A percentile compares a stretch with the other conserved stretches of the same genome.
Evolutionary conservation across 2,329 filamentous ascomycete species (phyloP).

Genomic region (Fusarium brevicatenulatum): DNA sequence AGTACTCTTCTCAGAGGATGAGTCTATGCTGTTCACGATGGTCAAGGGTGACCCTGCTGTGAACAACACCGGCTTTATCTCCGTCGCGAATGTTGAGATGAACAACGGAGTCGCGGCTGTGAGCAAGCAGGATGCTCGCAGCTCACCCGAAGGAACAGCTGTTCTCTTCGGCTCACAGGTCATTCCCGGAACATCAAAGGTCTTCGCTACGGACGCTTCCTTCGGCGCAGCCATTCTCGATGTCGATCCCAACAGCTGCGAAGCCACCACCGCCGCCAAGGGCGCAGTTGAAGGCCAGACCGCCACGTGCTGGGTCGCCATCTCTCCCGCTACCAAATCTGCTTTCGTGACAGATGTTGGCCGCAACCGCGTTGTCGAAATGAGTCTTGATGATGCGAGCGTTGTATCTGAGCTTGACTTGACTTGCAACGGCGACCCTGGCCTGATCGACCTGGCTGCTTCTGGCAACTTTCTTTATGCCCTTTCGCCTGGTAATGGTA

Average conservation of each 20-base stretch:
- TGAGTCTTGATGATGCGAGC: constrained; percentile 60
- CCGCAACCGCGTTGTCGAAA: constrained; percentile 64
- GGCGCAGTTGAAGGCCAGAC: constrained; percentile 60
- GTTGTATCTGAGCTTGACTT: constrained; percentile 57
- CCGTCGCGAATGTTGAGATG: constrained; percentile 57
- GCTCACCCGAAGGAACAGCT: constrained; percentile 64
- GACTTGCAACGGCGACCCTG: constrained; percentile 57
- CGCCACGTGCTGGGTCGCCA: constrained; percentile 68
- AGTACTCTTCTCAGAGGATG: constrained; percentile 66
- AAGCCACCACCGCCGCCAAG: constrained; percentile 50
- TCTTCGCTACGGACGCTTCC: constrained; percentile 68
- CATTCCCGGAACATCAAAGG: constrained; percentile 55
- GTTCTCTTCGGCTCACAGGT: constrained; percentile 65
- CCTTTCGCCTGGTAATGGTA: constrained; percentile 63
- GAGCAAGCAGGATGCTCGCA: constrained; percentile 46
- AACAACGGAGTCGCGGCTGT: not conserved
- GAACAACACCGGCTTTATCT: constrained; percentile 68
- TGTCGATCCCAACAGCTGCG: constrained; percentile 48
- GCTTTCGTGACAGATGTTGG: constrained; percentile 69
- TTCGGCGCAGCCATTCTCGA: constrained; percentile 65
- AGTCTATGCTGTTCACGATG: constrained; percentile 61
- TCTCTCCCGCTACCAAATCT: constrained; percentile 58
- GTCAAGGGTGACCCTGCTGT: constrained; percentile 68
- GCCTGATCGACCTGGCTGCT: constrained; percentile 64
- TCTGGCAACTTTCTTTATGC: constrained; percentile 67